Base-by-base conservation (phyloP, 805 yeast genomes). In the Hyphopichia homilentoma region DNA sequence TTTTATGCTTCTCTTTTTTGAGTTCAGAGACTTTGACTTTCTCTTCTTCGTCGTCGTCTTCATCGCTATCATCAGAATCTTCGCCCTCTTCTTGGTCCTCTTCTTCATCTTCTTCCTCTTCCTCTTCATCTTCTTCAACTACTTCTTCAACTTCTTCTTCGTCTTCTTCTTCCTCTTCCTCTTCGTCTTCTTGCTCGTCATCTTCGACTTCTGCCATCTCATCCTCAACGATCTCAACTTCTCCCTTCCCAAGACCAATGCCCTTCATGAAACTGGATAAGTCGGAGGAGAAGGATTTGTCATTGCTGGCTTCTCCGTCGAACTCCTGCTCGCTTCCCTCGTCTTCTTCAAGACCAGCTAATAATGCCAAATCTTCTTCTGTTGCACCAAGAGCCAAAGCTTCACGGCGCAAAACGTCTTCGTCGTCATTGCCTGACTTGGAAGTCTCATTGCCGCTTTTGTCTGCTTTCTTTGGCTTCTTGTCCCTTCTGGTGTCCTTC, bases 371-470 rank as follows among this genome's bases (percentile, higher is more conserved):
- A 54, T 88, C 97, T 15, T 79, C 89, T 44, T 84, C 93, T 11
- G 86, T 72, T 14, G 96, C 97, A 21, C 97, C 96, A 18, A 89
- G 61, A 15, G 79, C 80, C 9, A 80, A 54, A 2, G 95, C 94
- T 61, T 83, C 94, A 39, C 79, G 75, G 44, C 83, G 78, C 30
- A 85, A 54, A 2, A 64, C 37, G 3, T 62, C 72, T n/a, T 37
- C 50, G 13, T 38, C 40, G 7, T 41, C 36, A n/a, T n/a, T n/a
- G n/a, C n/a, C 6, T 27, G 27, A 16, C 8, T 21, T 20, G 11
- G 28, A n/a, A 6, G n/a, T 31, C 18, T 24, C 15, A 5, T 20
- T 11, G 15, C 3, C 6, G n/a, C 22, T 12, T 21, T 27, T 16
- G 21, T 16, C 16, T 24, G 7, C 1, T 21, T 22, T 20, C 18